phyloP scores from a whole-genome alignment of 495 filamentous ascomycete genomes.

The Tuber umbilicatum region DNA sequence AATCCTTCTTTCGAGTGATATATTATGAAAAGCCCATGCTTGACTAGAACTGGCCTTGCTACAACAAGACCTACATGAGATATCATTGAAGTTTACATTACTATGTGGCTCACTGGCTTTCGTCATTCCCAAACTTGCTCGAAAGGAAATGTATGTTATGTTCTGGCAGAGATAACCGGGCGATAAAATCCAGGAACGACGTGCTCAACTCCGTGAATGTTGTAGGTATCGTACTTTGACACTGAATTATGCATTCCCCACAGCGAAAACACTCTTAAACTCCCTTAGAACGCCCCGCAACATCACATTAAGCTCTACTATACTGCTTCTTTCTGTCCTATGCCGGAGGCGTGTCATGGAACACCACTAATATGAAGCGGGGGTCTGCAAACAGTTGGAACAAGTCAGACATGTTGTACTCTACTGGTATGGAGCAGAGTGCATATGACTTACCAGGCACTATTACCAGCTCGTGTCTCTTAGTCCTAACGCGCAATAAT shows the following conservation, averaged over 20 bases:
- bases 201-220: neutral
- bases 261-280: constrained; percentile 18
- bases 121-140: constrained; percentile 2
- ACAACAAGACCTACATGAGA: neutral
- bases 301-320: constrained; percentile 6
- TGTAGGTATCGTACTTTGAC: neutral
- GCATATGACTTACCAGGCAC: constrained; percentile 46
- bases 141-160: neutral
- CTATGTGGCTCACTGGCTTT: neutral
- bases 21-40: neutral
- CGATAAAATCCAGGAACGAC: neutral
- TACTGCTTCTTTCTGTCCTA: constrained; percentile 5
- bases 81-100: neutral
- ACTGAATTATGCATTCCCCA: neutral
- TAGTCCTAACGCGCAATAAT: constrained; percentile 42
- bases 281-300: constrained; percentile 25
- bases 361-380: constrained; percentile 39
- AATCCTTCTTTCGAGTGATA: neutral
- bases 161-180: neutral
- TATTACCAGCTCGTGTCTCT: constrained; percentile 55
- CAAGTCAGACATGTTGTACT: neutral
- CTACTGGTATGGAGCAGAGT: neutral
- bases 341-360: constrained; percentile 40
- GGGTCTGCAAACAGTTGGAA: constrained; percentile 16
- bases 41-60: neutral